Percentiles rank a stretch among this genome's conserved stretches.
Evolutionary conservation across 495 filamentous ascomycete genomes (phyloP).

Genomic region (Friedmanniomyces simplex): DNA sequence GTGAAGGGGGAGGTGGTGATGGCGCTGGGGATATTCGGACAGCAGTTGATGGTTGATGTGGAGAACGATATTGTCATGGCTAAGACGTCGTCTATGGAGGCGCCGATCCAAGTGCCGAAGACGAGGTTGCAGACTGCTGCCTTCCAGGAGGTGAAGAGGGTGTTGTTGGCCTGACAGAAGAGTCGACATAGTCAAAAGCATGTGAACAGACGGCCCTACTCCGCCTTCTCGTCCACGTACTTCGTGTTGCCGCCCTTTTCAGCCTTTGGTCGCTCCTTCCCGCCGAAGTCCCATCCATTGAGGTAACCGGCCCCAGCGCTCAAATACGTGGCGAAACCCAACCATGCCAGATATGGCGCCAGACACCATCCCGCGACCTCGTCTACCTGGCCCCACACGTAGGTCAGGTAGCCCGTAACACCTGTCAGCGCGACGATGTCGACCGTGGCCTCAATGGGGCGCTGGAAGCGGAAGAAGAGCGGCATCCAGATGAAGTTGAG

Average conservation of each 20-base stretch:
- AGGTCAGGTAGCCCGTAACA: constrained; percentile 57
- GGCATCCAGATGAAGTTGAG: constrained; percentile 90
- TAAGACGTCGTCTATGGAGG: constrained; percentile 1
- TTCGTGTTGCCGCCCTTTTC: constrained; percentile 25
- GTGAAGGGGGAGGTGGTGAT: background rate
- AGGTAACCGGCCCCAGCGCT: constrained; percentile 59
- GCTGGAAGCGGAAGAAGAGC: constrained; percentile 67
- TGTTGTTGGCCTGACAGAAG: background rate
- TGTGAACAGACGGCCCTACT: background rate
- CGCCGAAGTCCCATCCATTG: constrained; percentile 60
- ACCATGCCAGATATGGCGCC: constrained; percentile 71
- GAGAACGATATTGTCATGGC: constrained; percentile 15
- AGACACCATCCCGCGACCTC: constrained; percentile 58
- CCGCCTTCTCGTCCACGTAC: constrained; percentile 35
- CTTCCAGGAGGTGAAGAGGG: constrained; percentile 8
- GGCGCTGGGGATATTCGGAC: constrained; percentile 11
- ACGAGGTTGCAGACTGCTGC: background rate
- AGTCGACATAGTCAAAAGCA: background rate
- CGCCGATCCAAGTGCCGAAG: background rate
- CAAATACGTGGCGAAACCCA: constrained; percentile 75
- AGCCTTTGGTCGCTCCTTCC: constrained; percentile 30
- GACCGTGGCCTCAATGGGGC: constrained; percentile 59
- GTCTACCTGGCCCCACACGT: constrained; percentile 66
- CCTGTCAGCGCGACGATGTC: constrained; percentile 66
- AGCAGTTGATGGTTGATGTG: constrained; percentile 8